Conservation (phyloP, 768 basidiomycete genomes). For the Kwoniella sp. region DNA sequence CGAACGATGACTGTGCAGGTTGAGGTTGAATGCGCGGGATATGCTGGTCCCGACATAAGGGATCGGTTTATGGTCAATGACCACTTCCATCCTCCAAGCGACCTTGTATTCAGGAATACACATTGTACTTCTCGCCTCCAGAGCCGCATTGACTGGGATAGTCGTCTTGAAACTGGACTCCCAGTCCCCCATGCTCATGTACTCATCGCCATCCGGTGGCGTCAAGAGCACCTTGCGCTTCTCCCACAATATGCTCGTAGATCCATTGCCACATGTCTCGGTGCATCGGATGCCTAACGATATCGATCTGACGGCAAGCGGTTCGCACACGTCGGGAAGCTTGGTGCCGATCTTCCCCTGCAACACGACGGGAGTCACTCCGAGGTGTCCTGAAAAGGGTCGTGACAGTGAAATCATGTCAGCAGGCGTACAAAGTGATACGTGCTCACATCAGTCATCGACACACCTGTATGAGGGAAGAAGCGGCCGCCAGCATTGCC, state of each 20-base stretch:
- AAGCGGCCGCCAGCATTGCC: constrained; percentile 38
- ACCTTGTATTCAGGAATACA: constrained; percentile 38
- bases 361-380: constrained; percentile 38
- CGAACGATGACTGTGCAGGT: constrained; percentile 33
- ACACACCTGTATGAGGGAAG: constrained; percentile 43
- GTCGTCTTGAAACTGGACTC: constrained; percentile 30
- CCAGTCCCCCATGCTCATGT: constrained; percentile 41
- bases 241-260: constrained; percentile 37
- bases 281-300: constrained; percentile 31
- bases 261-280: constrained; percentile 29
- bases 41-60: constrained; percentile 43
- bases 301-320: constrained; percentile 34
- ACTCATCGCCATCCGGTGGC: constrained; percentile 18
- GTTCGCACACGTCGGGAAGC: constrained; percentile 31
- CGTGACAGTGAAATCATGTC: neutral
- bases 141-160: constrained; percentile 35
- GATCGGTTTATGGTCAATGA: constrained; percentile 46
- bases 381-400: constrained; percentile 37
- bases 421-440: neutral
- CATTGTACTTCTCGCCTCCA: constrained; percentile 28
- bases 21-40: constrained; percentile 36
- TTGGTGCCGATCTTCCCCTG: constrained; percentile 30
- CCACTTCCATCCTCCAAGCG: constrained; percentile 42
- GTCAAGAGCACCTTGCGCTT: constrained; percentile 27
- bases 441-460: neutral